Conservation (phyloP, 257 asterid genomes). For the Cinchona pubescens region DNA sequence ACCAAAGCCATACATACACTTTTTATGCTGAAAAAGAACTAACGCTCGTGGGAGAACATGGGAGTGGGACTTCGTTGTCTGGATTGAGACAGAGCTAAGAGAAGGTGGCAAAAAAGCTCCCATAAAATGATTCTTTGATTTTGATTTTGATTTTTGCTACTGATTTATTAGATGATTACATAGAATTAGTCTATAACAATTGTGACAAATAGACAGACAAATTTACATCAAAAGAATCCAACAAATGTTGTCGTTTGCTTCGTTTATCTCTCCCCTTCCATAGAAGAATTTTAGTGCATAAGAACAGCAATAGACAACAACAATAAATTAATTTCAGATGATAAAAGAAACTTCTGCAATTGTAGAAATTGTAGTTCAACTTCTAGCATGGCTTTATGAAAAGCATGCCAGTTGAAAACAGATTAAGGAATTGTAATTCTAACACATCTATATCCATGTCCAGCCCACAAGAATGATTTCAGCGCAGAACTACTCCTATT, state of each 20-base stretch:
- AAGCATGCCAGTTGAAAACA: background rate
- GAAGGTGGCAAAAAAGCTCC: background rate
- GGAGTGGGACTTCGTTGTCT: conserved; percentile 18
- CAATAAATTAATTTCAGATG: background rate
- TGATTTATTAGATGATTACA: background rate
- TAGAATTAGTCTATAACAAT: background rate
- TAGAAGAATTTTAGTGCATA: background rate
- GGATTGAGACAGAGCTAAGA: conserved; percentile 2
- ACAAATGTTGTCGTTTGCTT: background rate
- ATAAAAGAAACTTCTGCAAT: background rate
- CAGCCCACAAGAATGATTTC: background rate
- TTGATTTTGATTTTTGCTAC: background rate
- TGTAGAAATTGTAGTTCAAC: background rate
- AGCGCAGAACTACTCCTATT: background rate
- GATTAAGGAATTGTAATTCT: background rate
- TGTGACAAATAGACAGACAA: background rate
- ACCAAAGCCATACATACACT: background rate
- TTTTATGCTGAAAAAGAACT: background rate
- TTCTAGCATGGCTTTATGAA: too few species aligned
- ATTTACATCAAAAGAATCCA: background rate
- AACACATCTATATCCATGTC: background rate
- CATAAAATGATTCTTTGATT: too few species aligned
- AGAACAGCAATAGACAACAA: background rate
- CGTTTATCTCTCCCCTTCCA: background rate
- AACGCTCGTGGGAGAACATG: conserved; percentile 18